Percentiles rank a stretch among this genome's conserved stretches.
phyloP scores from a whole-genome alignment of 768 basidiomycete species.

The Flagelloscypha sp. region DNA sequence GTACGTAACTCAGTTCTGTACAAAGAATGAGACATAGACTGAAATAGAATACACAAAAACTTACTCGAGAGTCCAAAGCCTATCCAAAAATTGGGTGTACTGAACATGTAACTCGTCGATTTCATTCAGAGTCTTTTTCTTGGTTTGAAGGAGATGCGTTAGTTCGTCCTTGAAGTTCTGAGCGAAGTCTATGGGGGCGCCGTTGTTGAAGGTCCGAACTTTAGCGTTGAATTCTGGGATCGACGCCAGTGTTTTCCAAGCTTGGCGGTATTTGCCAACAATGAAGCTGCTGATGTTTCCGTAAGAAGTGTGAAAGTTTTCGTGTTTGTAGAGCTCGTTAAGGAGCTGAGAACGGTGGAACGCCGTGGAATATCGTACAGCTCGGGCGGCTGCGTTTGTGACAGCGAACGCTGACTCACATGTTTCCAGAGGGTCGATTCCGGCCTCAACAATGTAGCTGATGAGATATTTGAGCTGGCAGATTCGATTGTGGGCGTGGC shows the following conservation, averaged over 20 bases:
- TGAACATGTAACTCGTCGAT: conserved; percentile 18
- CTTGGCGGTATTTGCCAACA: too few relatives aligned
- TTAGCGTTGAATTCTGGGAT: too few relatives aligned
- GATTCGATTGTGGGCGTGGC: conserved; percentile 14
- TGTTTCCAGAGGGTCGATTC: conserved; percentile 15
- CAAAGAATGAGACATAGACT: too few relatives aligned
- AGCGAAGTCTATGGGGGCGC: conserved; percentile 5
- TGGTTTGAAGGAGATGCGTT: conserved; percentile 11
- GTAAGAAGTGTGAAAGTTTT: too few relatives aligned
- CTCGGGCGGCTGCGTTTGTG: conserved; percentile 12
- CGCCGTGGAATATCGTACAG: conserved; percentile 7
- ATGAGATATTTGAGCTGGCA: conserved; percentile 15
- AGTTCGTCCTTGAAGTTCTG: not conserved
- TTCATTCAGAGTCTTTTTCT: conserved; percentile 15
- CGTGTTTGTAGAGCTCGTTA: too few relatives aligned
- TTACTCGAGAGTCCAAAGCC: too few relatives aligned
- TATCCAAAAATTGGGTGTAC: too few relatives aligned
- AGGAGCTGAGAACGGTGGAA: conserved; percentile 17
- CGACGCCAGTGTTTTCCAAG: too few relatives aligned
- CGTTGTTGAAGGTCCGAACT: too few relatives aligned
- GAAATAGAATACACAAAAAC: too few relatives aligned
- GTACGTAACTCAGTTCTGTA: too few relatives aligned
- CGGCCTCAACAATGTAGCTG: conserved; percentile 10
- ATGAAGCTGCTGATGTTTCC: too few relatives aligned
- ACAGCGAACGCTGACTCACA: conserved; percentile 15